Evolutionary conservation across 768 basidiomycete genomes (phyloP).

Genomic region (Chalciporus piperatus): DNA sequence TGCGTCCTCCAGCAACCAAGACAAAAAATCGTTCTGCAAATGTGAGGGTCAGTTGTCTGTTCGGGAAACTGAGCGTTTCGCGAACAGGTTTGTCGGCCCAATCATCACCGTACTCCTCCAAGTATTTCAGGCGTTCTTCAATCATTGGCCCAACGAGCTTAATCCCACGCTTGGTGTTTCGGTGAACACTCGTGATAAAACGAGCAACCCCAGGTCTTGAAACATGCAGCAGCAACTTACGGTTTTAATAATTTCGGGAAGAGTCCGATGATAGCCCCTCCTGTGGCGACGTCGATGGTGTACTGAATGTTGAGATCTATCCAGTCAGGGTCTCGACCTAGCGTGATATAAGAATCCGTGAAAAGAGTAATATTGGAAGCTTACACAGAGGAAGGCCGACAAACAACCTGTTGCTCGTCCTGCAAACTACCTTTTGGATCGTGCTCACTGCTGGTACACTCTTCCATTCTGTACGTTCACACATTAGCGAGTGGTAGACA

Average conservation of each 20-base stretch:
- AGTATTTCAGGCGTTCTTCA: constrained; percentile 22
- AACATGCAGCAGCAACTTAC: constrained; percentile 14
- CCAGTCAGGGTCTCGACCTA: too few relatives aligned
- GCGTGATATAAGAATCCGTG: too few relatives aligned
- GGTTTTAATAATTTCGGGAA: constrained; percentile 35
- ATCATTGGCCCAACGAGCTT: constrained; percentile 29
- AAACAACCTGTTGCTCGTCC: constrained; percentile 44
- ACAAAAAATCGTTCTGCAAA: too few relatives aligned
- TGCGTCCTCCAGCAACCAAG: constrained; percentile 31
- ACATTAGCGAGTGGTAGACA: too few relatives aligned
- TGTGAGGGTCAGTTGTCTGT: too few relatives aligned
- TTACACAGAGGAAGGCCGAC: constrained; percentile 49
- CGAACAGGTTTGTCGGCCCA: too few relatives aligned
- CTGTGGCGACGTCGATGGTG: too few relatives aligned
- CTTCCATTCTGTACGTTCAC: constrained; percentile 37
- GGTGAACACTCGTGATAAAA: constrained; percentile 6
- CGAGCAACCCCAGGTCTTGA: constrained; percentile 2
- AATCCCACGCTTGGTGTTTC: constrained; percentile 3
- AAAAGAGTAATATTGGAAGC: too few relatives aligned
- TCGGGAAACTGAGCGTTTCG: too few relatives aligned
- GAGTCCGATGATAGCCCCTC: too few relatives aligned
- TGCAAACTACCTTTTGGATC: constrained; percentile 37
- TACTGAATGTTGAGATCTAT: too few relatives aligned
- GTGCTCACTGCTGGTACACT: constrained; percentile 24
- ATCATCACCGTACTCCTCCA: constrained; percentile 20